Evolutionary conservation across 257 asterid species (phyloP).

Genomic region (Solanum neorickii): DNA sequence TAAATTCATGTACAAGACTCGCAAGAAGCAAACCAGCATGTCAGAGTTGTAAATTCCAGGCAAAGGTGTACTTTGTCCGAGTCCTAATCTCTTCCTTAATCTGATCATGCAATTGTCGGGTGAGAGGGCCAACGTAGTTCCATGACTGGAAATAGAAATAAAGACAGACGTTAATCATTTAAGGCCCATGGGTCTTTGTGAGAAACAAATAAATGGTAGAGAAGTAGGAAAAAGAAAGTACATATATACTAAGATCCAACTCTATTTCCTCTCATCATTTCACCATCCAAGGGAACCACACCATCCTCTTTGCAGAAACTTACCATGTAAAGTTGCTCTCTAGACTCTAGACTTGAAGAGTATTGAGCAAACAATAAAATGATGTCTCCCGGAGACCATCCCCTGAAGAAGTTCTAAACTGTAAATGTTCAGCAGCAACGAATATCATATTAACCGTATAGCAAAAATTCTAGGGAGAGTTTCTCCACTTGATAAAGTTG

Average conservation of each 20-base stretch:
- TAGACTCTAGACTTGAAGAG: conserved; percentile 55
- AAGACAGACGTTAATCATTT: background rate
- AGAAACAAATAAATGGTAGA: background rate
- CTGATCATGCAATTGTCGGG: background rate
- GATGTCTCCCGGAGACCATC: conserved; percentile 42
- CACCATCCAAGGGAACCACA: conserved; percentile 65
- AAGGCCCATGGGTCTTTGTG: background rate
- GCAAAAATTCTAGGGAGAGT: conserved; percentile 37
- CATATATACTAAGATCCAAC: conserved; percentile 30
- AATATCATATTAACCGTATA: conserved; percentile 42
- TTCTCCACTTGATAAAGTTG: conserved; percentile 26
- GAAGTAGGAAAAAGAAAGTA: background rate
- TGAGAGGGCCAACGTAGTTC: background rate
- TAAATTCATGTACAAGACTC: background rate
- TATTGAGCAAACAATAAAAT: conserved; percentile 44
- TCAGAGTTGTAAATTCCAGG: background rate
- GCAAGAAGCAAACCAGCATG: background rate
- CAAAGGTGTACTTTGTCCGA: background rate
- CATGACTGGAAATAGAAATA: conserved; percentile 31
- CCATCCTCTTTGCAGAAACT: conserved; percentile 28
- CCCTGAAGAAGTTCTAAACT: conserved; percentile 26
- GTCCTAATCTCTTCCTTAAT: background rate
- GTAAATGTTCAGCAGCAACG: conserved; percentile 5
- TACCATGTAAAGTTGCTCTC: conserved; percentile 32
- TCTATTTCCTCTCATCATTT: conserved; percentile 35